Percentiles rank a stretch among this genome's conserved stretches.
These are phyloP conservation scores for Erucastrum elatum DNA, from an alignment of 345 rosid species.

Conservation along the genomic window DNA sequence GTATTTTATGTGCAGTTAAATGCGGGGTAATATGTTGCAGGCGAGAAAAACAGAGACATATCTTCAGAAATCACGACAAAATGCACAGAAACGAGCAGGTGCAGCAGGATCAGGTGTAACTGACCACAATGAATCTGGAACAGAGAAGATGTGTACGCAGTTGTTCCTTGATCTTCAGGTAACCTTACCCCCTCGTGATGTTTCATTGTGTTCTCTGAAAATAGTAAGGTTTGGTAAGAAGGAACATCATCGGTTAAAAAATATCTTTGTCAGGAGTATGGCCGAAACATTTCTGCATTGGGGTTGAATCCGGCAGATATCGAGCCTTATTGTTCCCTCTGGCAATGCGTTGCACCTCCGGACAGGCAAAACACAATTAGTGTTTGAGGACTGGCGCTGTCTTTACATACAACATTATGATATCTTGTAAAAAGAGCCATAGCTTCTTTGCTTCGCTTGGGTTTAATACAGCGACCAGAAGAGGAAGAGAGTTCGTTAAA, in stretches of 20 bases:
- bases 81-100: slow-evolving; percentile 87
- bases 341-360: slow-evolving; percentile 90
- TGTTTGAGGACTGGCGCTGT: slow-evolving; percentile 35
- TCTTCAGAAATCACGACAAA: slow-evolving; percentile 84
- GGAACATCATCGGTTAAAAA: background rate
- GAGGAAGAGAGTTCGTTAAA: too few species aligned
- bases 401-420: too few species aligned
- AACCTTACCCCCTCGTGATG: background rate
- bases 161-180: slow-evolving; percentile 97
- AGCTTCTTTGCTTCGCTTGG: background rate
- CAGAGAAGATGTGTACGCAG: slow-evolving; percentile 92
- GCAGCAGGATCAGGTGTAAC: slow-evolving; percentile 63
- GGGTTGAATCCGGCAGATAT: slow-evolving; percentile 71
- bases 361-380: slow-evolving; percentile 56
- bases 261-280: slow-evolving; percentile 60
- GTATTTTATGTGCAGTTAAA: background rate
- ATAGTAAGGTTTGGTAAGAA: background rate
- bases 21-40: slow-evolving; percentile 45
- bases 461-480: background rate
- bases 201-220: background rate
- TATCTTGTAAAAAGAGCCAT: too few species aligned
- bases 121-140: slow-evolving; percentile 69
- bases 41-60: slow-evolving; percentile 83
- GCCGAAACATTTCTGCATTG: slow-evolving; percentile 63
- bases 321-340: slow-evolving; percentile 63